These are phyloP conservation scores for Fusarium robinianum DNA, from an alignment of 2,329 filamentous ascomycete genomes.

Conservation along the genomic window DNA sequence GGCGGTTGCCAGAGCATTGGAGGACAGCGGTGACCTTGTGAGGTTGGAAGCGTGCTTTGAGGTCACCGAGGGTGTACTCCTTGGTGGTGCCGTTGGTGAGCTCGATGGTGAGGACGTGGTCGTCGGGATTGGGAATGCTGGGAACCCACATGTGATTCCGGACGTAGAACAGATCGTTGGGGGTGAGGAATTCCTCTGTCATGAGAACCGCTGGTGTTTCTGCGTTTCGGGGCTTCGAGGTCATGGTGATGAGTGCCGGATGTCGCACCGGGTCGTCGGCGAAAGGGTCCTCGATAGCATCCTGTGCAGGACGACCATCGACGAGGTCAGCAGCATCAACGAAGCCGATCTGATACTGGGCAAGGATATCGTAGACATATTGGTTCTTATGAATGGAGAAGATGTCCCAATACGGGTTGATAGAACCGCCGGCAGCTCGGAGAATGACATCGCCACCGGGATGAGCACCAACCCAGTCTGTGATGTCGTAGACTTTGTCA, in stretches of 20 bases:
- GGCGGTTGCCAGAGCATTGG: slow-evolving; percentile 65
- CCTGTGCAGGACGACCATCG: slow-evolving; percentile 57
- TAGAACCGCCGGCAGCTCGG: slow-evolving; percentile 64
- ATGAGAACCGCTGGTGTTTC: slow-evolving; percentile 60
- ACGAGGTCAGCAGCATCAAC: slow-evolving; percentile 63
- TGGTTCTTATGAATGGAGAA: slow-evolving; percentile 70
- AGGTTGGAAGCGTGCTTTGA: slow-evolving; percentile 55
- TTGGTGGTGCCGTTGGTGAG: slow-evolving; percentile 58
- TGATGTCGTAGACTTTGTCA: slow-evolving; percentile 71
- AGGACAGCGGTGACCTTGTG: slow-evolving; percentile 59
- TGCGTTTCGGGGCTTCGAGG: slow-evolving; percentile 62
- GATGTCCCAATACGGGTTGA: slow-evolving; percentile 72
- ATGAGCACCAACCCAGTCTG: slow-evolving; percentile 67
- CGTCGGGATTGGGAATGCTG: slow-evolving; percentile 44
- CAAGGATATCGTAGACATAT: slow-evolving; percentile 66
- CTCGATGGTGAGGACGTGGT: slow-evolving; percentile 58
- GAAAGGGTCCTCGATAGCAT: slow-evolving; percentile 65
- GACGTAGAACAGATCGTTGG: slow-evolving; percentile 61
- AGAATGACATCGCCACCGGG: slow-evolving; percentile 71
- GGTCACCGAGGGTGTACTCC: slow-evolving; percentile 58
- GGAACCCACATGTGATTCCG: slow-evolving; percentile 70
- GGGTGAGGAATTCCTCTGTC: slow-evolving; percentile 56
- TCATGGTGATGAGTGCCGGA: slow-evolving; percentile 54
- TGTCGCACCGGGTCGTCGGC: slow-evolving; percentile 58
- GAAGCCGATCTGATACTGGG: slow-evolving; percentile 66